phyloP scores from a whole-genome alignment of 805 yeast genomes.

The Saccharomyces eubayanus region DNA sequence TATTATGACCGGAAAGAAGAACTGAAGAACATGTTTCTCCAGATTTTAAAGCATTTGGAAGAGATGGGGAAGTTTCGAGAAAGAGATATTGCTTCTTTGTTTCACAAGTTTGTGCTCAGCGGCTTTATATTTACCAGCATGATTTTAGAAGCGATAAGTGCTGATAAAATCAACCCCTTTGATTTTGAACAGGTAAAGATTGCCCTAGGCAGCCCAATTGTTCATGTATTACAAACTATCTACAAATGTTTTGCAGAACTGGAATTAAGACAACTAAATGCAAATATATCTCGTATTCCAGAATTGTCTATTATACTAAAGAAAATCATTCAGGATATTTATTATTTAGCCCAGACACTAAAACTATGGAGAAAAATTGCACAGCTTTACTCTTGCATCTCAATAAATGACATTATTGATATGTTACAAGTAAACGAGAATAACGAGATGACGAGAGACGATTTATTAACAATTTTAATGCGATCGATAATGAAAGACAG shows the following conservation, averaged over 20 bases:
- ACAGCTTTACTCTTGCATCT: conserved; percentile 23
- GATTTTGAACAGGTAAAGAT: conserved; percentile 25
- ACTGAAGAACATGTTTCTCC: conserved; percentile 14
- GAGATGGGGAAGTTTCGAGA: conserved; percentile 12
- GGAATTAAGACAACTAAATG: conserved; percentile 9
- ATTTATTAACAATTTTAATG: conserved; percentile 24
- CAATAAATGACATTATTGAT: conserved; percentile 18
- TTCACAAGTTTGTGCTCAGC: conserved; percentile 17
- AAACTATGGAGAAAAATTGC: conserved; percentile 24
- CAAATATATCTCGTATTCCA: conserved; percentile 8
- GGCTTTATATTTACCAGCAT: conserved; percentile 22
- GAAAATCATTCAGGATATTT: conserved; percentile 10
- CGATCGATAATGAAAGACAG: conserved; percentile 21
- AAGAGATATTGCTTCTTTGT: conserved; percentile 6
- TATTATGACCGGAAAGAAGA: conserved; percentile 5
- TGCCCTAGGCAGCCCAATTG: conserved; percentile 7
- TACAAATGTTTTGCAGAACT: conserved; percentile 12
- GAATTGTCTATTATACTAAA: conserved; percentile 5
- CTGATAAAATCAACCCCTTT: conserved; percentile 22
- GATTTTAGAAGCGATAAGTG: conserved; percentile 8
- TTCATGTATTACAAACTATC: conserved; percentile 8
- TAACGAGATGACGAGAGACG: conserved; percentile 14
- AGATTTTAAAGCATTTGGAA: conserved; percentile 15
- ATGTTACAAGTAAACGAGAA: conserved; percentile 8
- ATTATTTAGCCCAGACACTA: conserved; percentile 13